Evolutionary conservation across 495 filamentous ascomycete species (phyloP).

Genomic region (Jackrogersella multiformis): DNA sequence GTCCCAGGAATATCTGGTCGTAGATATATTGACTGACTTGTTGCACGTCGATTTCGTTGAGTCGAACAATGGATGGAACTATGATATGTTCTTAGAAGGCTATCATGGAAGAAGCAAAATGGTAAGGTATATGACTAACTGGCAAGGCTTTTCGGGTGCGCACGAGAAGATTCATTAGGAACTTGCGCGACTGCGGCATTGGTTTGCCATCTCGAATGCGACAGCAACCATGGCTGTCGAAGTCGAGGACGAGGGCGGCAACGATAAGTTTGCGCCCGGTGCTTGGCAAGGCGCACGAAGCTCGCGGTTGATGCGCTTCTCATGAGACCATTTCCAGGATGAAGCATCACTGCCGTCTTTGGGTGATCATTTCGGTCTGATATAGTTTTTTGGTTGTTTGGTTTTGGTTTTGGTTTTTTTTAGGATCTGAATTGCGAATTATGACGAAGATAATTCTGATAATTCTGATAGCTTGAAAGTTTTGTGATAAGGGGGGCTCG

Average conservation of each 20-base stretch:
- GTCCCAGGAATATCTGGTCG: constrained; percentile 75
- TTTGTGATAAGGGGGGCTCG: constrained; percentile 29
- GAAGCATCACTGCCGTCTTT: constrained; percentile 50
- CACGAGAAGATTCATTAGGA: constrained; percentile 27
- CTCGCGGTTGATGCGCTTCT: constrained; percentile 49
- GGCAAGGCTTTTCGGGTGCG: constrained; percentile 44
- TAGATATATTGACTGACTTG: constrained; percentile 85
- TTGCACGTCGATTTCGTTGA: constrained; percentile 94
- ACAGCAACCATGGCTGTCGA: constrained; percentile 33
- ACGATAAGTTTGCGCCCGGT: constrained; percentile 40
- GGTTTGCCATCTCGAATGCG: constrained; percentile 53
- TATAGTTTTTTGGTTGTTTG: neutral
- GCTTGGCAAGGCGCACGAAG: constrained; percentile 54
- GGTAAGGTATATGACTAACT: constrained; percentile 41
- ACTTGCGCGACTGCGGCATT: constrained; percentile 32
- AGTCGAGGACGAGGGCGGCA: too few relatives aligned
- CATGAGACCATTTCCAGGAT: constrained; percentile 47
- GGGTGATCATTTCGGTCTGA: constrained; percentile 35
- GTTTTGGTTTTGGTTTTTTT: neutral
- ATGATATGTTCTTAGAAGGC: constrained; percentile 28
- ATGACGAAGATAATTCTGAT: constrained; percentile 31
- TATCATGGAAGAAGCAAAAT: constrained; percentile 34
- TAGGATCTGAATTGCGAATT: constrained; percentile 16
- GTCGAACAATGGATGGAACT: constrained; percentile 71
- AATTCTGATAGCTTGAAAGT: constrained; percentile 26